Evolutionary conservation across 805 yeast genomes (phyloP).

Genomic region (Tetrapisispora taiwanensis): DNA sequence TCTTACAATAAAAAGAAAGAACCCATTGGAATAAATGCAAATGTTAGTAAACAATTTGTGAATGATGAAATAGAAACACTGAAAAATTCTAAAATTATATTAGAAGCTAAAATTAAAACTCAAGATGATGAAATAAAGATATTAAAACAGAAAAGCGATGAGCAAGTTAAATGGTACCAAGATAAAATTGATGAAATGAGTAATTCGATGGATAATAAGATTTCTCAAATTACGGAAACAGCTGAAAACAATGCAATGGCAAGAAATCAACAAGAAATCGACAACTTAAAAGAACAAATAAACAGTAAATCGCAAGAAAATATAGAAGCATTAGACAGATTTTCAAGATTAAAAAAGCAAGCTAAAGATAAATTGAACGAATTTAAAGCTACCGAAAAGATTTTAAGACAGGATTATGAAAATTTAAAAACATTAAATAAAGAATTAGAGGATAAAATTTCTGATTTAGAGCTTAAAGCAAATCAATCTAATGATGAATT

Average conservation of each 20-base stretch:
- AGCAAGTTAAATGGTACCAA: constrained; percentile 45
- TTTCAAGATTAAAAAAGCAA: constrained; percentile 25
- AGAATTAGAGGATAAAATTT: constrained; percentile 7
- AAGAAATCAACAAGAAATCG: background rate
- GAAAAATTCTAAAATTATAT: background rate
- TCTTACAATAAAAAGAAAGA: background rate
- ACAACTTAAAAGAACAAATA: constrained; percentile 16
- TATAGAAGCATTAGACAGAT: constrained; percentile 25
- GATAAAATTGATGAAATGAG: constrained; percentile 41
- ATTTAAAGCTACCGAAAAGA: constrained; percentile 27
- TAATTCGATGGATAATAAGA: background rate
- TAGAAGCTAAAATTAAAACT: background rate
- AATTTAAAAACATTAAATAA: constrained; percentile 18
- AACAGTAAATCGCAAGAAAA: constrained; percentile 17
- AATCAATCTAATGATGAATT: constrained; percentile 4
- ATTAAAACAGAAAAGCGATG: constrained; percentile 29
- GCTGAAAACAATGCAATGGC: background rate
- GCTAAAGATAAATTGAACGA: constrained; percentile 30
- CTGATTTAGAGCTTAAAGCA: constrained; percentile 11
- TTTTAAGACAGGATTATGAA: constrained; percentile 31
- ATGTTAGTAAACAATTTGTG: background rate
- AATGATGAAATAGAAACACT: background rate
- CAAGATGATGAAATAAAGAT: constrained; percentile 18
- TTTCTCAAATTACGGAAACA: background rate
- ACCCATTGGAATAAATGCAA: background rate